phyloP scores from a whole-genome alignment of 164 flowering plant species.

The Umbellularia californica region DNA sequence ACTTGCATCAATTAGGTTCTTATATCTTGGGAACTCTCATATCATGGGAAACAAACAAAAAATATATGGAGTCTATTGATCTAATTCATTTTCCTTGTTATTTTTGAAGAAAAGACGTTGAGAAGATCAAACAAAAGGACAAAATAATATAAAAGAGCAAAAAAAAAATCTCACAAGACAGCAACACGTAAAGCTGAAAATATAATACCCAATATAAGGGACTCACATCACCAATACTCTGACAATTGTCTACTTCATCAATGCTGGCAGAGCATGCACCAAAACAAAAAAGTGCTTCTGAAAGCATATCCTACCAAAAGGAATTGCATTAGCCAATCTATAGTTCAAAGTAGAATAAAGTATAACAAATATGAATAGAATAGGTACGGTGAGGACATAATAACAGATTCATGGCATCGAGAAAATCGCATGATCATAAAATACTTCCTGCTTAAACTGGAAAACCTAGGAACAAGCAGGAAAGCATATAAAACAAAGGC shows the following conservation, averaged over 20 bases:
- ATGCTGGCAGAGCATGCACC: constrained; percentile 74
- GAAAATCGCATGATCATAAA: neutral
- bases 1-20: too few species aligned
- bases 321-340: neutral
- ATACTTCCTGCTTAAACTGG: neutral
- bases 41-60: too few species aligned
- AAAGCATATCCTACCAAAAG: constrained; percentile 58
- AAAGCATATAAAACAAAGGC: neutral
- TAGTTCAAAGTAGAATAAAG: neutral
- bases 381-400: neutral
- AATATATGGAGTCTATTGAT: neutral
- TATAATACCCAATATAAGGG: neutral
- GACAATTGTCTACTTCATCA: constrained; percentile 43
- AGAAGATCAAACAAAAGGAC: too few species aligned
- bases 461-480: neutral
- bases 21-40: too few species aligned
- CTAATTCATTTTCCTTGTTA: neutral
- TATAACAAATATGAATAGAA: neutral
- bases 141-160: too few species aligned
- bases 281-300: constrained; percentile 82
- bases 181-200: neutral
- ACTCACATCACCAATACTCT: constrained; percentile 40
- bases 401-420: neutral
- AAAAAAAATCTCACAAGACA: neutral
- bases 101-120: neutral